These are phyloP conservation scores for Secale cereale DNA, from an alignment of 176 grass and related monocot genomes.

Conservation along the genomic window DNA sequence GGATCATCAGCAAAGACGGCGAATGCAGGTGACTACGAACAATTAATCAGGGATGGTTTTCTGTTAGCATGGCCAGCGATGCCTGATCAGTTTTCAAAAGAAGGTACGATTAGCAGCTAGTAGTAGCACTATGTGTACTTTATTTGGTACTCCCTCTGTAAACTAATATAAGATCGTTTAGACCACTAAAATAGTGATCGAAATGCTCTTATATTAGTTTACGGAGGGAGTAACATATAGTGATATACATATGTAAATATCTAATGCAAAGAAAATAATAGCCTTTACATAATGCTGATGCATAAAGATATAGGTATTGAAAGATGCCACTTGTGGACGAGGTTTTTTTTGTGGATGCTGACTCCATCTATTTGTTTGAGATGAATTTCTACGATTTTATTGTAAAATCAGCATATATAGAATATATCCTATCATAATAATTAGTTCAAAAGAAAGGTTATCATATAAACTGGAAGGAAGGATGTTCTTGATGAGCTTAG, in stretches of 20 bases:
- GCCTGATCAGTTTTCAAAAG: background rate
- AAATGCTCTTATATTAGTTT: too few relatives aligned
- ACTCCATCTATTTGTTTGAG: background rate
- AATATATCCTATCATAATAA: background rate
- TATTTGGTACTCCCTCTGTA: too few relatives aligned
- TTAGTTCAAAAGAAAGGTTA: background rate
- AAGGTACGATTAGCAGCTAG: background rate
- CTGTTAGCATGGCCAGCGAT: slow-evolving; percentile 15
- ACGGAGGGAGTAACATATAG: too few relatives aligned
- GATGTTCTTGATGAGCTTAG: background rate
- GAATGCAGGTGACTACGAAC: background rate
- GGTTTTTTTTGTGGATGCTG: background rate
- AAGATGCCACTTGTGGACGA: background rate
- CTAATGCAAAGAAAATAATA: background rate
- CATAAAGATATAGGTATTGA: background rate
- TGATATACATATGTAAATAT: background rate
- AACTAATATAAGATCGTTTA: too few relatives aligned
- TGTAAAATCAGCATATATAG: background rate
- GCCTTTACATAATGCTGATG: background rate
- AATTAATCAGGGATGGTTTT: slow-evolving; percentile 33
- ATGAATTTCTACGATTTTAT: background rate
- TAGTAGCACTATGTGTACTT: background rate
- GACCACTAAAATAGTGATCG: too few relatives aligned
- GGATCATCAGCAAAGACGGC: background rate
- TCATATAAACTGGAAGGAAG: background rate